Evolutionary conservation across 2,329 filamentous ascomycete species (phyloP).

Genomic region (Atkinsonella hypoxylon): DNA sequence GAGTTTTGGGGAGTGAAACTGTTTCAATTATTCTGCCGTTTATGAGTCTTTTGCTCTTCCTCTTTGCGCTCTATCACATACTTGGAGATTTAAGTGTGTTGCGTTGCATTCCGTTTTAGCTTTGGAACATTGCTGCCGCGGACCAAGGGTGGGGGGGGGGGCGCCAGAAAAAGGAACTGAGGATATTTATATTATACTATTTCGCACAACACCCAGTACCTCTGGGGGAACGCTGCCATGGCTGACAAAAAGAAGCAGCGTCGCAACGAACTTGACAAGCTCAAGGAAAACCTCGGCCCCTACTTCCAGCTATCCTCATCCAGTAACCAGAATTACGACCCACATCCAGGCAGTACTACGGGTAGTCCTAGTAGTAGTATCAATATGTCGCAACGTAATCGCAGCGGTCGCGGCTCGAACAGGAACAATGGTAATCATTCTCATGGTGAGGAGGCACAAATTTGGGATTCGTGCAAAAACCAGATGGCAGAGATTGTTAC

Average conservation of each 20-base stretch:
- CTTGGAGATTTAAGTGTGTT: background rate
- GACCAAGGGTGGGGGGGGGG: background rate
- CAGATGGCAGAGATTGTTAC: constrained; percentile 27
- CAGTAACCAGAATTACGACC: constrained; percentile 8
- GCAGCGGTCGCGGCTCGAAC: constrained; percentile 31
- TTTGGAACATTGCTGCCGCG: background rate
- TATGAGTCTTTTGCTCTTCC: background rate
- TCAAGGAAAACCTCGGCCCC: constrained; percentile 22
- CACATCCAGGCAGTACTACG: background rate
- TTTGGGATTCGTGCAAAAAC: constrained; percentile 30
- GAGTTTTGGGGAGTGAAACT: background rate
- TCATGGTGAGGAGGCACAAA: constrained; percentile 31
- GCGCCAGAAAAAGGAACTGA: background rate
- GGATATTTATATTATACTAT: background rate
- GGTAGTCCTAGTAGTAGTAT: constrained; percentile 4
- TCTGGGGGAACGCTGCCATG: constrained; percentile 11
- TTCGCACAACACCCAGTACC: background rate
- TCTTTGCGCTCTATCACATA: background rate
- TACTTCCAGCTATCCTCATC: constrained; percentile 18
- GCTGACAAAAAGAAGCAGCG: constrained; percentile 22
- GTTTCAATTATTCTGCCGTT: background rate
- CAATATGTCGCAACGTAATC: constrained; percentile 32
- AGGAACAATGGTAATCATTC: constrained; percentile 28
- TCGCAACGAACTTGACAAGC: constrained; percentile 21
- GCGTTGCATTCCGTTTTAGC: background rate